Percentiles rank a stretch among this genome's conserved stretches.
Conservation (phyloP, 1,284 basidiomycete species). For the Pascua sp. region DNA sequence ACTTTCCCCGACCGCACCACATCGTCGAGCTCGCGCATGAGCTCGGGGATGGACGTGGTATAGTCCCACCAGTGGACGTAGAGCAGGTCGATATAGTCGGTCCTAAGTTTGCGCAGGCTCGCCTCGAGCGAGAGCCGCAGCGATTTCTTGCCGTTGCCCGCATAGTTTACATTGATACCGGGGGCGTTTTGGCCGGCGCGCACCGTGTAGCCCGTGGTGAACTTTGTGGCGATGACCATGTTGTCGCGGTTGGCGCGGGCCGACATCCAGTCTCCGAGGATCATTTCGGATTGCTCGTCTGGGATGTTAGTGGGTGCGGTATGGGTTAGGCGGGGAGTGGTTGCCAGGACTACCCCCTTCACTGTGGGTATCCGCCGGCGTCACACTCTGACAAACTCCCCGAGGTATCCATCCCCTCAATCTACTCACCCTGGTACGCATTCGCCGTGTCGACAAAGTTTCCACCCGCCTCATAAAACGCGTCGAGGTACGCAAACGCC, state of each 20-base stretch:
- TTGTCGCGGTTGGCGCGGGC: slow-evolving; percentile 32
- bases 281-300: slow-evolving; percentile 41
- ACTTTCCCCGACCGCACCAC: slow-evolving; percentile 48
- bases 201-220: slow-evolving; percentile 33
- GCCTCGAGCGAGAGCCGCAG: slow-evolving; percentile 13
- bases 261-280: slow-evolving; percentile 51
- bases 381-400: too few species aligned
- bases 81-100: slow-evolving; percentile 52
- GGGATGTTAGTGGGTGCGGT: neutral
- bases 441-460: slow-evolving; percentile 49
- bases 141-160: slow-evolving; percentile 40
- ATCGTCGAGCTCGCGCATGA: slow-evolving; percentile 50
- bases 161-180: slow-evolving; percentile 40
- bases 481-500: slow-evolving; percentile 42
- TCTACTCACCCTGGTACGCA: slow-evolving; percentile 44
- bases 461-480: slow-evolving; percentile 38
- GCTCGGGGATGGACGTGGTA: slow-evolving; percentile 47
- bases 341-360: too few species aligned
- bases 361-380: too few species aligned
- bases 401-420: too few species aligned
- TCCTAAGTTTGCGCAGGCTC: slow-evolving; percentile 50
- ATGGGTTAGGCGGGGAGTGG: neutral
- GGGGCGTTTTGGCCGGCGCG: slow-evolving; percentile 24
- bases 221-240: slow-evolving; percentile 34
- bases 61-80: slow-evolving; percentile 52